Percentiles rank a stretch among this genome's conserved stretches.
Conservation (phyloP, 106 monocot genomes). For the Apostasia shenzhenica region DNA sequence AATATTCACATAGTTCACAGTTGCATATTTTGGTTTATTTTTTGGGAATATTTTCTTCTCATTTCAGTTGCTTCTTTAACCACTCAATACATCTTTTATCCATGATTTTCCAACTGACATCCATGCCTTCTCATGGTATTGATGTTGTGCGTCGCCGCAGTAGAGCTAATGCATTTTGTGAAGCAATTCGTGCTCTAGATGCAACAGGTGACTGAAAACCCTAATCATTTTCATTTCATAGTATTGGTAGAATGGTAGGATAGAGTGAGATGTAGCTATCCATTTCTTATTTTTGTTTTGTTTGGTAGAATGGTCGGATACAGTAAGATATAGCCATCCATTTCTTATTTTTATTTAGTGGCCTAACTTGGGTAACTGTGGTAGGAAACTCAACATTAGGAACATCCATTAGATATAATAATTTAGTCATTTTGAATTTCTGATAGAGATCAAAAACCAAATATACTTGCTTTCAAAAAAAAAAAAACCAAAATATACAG, state of each 20-base stretch:
- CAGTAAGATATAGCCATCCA: too few relatives aligned
- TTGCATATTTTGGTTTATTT: background rate
- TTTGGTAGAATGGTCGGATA: background rate
- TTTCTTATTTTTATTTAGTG: too few relatives aligned
- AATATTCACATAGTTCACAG: background rate
- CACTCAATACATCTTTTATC: slow-evolving; percentile 79
- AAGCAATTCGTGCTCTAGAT: slow-evolving; percentile 94
- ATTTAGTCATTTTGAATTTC: too few relatives aligned
- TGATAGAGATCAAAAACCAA: too few relatives aligned
- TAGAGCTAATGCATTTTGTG: slow-evolving; percentile 84
- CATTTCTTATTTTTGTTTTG: background rate
- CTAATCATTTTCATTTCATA: background rate
- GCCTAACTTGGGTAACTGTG: too few relatives aligned
- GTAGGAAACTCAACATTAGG: too few relatives aligned
- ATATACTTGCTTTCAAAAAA: too few relatives aligned
- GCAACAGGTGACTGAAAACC: slow-evolving; percentile 66
- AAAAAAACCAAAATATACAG: too few relatives aligned
- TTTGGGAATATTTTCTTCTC: background rate
- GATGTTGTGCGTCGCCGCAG: slow-evolving; percentile 62
- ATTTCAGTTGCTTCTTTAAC: slow-evolving; percentile 51
- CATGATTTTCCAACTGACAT: slow-evolving; percentile 79
- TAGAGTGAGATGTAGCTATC: too few relatives aligned
- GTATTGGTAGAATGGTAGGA: background rate
- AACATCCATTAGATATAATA: too few relatives aligned
- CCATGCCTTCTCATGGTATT: slow-evolving; percentile 39